Evolutionary conservation across 202 grass and related monocot genomes (phyloP).

Genomic region (Schoenoplectus tabernaemontani): DNA sequence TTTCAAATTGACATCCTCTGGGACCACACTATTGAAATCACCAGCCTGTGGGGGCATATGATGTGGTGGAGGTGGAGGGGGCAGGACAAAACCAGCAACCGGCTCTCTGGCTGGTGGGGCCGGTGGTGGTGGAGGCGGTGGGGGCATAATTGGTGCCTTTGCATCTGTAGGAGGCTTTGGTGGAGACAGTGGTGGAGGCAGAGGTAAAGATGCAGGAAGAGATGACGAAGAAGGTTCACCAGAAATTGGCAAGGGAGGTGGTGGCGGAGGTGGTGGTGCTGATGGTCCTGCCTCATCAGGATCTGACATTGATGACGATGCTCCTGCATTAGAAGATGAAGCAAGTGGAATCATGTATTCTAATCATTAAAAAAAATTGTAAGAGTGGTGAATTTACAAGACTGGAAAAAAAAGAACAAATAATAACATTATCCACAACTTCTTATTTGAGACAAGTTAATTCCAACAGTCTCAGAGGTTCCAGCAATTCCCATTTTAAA

Average conservation of each 20-base stretch:
- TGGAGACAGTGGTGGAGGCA: constrained; percentile 58
- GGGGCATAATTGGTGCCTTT: constrained; percentile 39
- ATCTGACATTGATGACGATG: constrained; percentile 63
- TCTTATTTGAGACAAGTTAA: background rate
- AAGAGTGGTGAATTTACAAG: constrained; percentile 5
- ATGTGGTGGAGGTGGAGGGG: constrained; percentile 53
- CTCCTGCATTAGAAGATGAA: constrained; percentile 40
- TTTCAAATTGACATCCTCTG: constrained; percentile 37
- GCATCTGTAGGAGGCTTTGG: constrained; percentile 43
- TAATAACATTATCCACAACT: background rate
- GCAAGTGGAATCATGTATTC: constrained; percentile 63
- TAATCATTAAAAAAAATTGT: constrained; percentile 23
- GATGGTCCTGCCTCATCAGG: constrained; percentile 65
- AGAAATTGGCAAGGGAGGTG: constrained; percentile 59
- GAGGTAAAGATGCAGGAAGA: constrained; percentile 36
- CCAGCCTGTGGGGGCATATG: constrained; percentile 41
- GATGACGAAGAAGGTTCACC: constrained; percentile 44
- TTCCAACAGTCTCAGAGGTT: background rate
- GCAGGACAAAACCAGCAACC: constrained; percentile 38
- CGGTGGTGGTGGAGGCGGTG: constrained; percentile 71
- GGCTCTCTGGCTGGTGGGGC: constrained; percentile 55
- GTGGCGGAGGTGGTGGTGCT: constrained; percentile 66
- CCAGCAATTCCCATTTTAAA: background rate
- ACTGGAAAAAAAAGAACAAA: background rate
- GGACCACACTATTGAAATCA: constrained; percentile 29